Conservation (phyloP, 768 basidiomycete species). For the Tylopilus sp. region DNA sequence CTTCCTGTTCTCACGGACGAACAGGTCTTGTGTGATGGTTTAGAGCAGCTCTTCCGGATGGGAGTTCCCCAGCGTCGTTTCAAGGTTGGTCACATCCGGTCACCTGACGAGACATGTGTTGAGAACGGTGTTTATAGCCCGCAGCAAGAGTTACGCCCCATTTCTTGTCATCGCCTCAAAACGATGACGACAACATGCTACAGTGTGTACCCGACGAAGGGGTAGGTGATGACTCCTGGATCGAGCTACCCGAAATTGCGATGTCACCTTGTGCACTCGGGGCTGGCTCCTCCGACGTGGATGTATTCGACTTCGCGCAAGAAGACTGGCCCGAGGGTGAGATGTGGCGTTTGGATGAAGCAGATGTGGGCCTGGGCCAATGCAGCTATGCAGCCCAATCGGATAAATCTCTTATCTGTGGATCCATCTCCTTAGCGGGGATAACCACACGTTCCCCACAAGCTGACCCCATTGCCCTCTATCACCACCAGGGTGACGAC, state of each 20-base stretch:
- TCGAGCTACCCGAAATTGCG: constrained; percentile 12
- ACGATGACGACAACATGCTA: constrained; percentile 27
- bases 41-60: constrained; percentile 43
- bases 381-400: constrained; percentile 12
- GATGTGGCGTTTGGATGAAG: constrained; percentile 12
- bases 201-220: constrained; percentile 5
- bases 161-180: constrained; percentile 8
- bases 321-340: constrained; percentile 16
- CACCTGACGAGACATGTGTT: neutral
- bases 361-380: constrained; percentile 1
- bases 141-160: constrained; percentile 3
- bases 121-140: constrained; percentile 16
- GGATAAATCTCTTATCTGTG: constrained; percentile 26
- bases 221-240: constrained; percentile 9
- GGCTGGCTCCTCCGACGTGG: constrained; percentile 13
- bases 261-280: constrained; percentile 1
- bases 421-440: constrained; percentile 13
- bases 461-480: constrained; percentile 9
- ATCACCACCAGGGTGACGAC: constrained; percentile 16
- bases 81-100: constrained; percentile 39
- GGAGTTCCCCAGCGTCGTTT: constrained; percentile 41
- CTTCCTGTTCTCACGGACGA: constrained; percentile 31
- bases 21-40: constrained; percentile 36
- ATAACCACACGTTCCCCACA: constrained; percentile 16
- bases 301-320: constrained; percentile 9